These are phyloP conservation scores for Elsinoe perseae DNA, from an alignment of 2,329 filamentous ascomycete species.

Conservation along the genomic window DNA sequence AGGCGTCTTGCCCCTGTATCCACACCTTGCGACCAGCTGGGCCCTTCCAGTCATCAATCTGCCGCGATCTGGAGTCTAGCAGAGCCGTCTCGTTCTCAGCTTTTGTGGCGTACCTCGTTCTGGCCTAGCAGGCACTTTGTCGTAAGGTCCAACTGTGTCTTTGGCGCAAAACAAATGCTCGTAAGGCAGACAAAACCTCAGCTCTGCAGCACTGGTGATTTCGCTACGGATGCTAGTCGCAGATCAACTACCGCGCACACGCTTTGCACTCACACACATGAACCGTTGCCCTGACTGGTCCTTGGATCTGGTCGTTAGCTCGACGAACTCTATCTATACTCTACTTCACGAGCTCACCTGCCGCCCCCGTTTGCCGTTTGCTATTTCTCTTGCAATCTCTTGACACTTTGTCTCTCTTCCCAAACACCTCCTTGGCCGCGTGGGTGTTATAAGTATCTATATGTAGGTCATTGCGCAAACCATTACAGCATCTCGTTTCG, in stretches of 20 bases:
- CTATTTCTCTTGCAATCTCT: conserved; percentile 12
- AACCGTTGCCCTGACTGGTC: conserved; percentile 14
- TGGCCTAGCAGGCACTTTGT: not conserved
- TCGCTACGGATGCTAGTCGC: not conserved
- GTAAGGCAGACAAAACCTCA: not conserved
- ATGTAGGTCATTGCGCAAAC: not conserved
- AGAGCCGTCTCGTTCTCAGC: not conserved
- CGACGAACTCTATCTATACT: not conserved
- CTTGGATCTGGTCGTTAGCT: not conserved
- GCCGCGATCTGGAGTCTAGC: not conserved
- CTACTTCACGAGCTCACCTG: not conserved
- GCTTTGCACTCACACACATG: not conserved
- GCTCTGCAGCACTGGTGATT: not conserved
- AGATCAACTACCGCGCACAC: not conserved
- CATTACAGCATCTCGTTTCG: conserved; percentile 12
- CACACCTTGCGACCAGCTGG: not conserved
- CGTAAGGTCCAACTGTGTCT: not conserved
- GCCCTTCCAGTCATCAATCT: not conserved
- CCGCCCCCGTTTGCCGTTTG: conserved; percentile 10
- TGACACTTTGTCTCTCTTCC: conserved; percentile 5
- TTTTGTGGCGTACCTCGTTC: not conserved
- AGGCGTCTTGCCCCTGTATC: not conserved
- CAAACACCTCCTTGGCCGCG: conserved; percentile 2
- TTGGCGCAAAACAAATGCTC: not conserved
- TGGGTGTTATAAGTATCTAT: not conserved